Conservation (phyloP, 108 stramenopile species). For the Thalassiosira profunda region DNA sequence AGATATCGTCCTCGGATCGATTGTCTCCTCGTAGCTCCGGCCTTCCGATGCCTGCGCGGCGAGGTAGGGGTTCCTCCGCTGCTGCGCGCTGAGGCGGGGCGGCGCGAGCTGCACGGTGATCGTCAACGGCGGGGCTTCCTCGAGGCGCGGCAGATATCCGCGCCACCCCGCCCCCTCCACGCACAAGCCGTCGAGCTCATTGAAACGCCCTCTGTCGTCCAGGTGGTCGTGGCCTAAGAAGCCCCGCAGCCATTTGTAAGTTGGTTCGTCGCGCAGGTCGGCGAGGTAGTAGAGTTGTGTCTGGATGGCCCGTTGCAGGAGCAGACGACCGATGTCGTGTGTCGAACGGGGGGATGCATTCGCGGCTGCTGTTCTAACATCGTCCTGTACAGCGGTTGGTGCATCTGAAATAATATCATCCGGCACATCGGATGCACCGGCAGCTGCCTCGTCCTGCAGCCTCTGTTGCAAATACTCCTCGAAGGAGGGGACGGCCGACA, state of each 20-base stretch:
- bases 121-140: background rate
- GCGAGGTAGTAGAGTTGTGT: conserved; percentile 6
- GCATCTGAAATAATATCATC: too few species aligned
- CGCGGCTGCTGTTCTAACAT: too few species aligned
- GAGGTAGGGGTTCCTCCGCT: conserved; percentile 1
- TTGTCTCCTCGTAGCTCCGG: conserved; percentile 2
- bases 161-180: background rate
- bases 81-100: conserved; percentile 1
- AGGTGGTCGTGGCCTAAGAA: conserved; percentile 1
- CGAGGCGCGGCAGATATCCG: background rate
- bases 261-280: conserved; percentile 6
- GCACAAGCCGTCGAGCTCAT: conserved; percentile 1
- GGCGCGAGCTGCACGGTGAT: conserved; percentile 11
- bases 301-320: conserved; percentile 10
- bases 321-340: conserved; percentile 6
- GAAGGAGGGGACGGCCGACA: too few species aligned
- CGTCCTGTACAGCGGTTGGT: too few species aligned
- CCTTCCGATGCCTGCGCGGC: conserved; percentile 3
- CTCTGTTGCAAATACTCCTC: too few species aligned
- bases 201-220: conserved; percentile 5
- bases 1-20: background rate
- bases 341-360: too few species aligned
- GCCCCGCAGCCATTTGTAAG: background rate
- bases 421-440: too few species aligned
- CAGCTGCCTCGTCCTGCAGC: too few species aligned